These are phyloP conservation scores for Dothideomycetes sp. DNA, from an alignment of 2,329 filamentous ascomycete species.

Conservation along the genomic window DNA sequence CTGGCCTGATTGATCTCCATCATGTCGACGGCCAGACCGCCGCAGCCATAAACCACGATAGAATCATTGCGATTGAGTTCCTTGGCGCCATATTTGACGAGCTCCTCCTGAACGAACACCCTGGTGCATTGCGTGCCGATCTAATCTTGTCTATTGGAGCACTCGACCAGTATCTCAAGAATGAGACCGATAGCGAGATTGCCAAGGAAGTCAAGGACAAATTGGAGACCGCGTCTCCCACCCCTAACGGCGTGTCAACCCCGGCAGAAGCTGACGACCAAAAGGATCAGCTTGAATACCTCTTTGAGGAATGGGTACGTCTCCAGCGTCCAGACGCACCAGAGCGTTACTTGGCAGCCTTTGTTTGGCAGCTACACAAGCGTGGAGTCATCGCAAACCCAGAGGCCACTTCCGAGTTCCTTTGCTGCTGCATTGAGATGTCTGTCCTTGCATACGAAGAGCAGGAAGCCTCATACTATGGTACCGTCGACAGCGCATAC, in stretches of 20 bases:
- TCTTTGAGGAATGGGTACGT: conserved; percentile 91
- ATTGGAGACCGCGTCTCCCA: conserved; percentile 43
- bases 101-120: conserved; percentile 65
- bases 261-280: conserved; percentile 30
- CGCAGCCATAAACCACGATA: conserved; percentile 59
- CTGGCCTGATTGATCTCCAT: conserved; percentile 49
- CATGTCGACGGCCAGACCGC: conserved; percentile 54
- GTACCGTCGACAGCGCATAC: conserved; percentile 49
- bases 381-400: conserved; percentile 60
- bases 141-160: conserved; percentile 74
- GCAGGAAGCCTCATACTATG: conserved; percentile 49
- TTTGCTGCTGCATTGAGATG: conserved; percentile 69
- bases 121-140: conserved; percentile 70
- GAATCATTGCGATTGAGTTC: conserved; percentile 64
- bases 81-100: conserved; percentile 71
- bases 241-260: conserved; percentile 39
- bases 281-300: conserved; percentile 80
- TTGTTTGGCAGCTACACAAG: conserved; percentile 74
- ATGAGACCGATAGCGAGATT: conserved; percentile 54
- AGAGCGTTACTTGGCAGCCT: conserved; percentile 60
- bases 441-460: conserved; percentile 66
- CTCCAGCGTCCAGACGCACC: conserved; percentile 68
- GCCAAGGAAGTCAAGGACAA: conserved; percentile 63
- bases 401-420: conserved; percentile 69
- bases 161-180: conserved; percentile 68